phyloP scores from a whole-genome alignment of 164 flowering plant genomes.

The Saururus chinensis region DNA sequence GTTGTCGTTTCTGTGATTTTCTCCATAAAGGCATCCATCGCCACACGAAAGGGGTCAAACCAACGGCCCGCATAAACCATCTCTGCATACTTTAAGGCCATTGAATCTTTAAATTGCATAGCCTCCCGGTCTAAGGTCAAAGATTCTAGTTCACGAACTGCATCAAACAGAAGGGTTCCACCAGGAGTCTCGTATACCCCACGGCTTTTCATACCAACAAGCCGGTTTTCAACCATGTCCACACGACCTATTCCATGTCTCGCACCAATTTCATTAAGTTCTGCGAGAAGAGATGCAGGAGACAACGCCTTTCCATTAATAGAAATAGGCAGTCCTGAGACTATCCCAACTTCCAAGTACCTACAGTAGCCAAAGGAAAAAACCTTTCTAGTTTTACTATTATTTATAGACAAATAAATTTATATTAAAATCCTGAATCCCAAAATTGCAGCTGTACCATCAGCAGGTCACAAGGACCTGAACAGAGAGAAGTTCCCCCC shows the following conservation, averaged over 20 bases:
- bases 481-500: no score
- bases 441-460: no score
- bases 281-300: constrained; percentile 67
- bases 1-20: constrained; percentile 70
- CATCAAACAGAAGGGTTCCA: constrained; percentile 76
- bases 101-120: constrained; percentile 60
- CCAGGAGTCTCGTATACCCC: constrained; percentile 98
- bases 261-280: constrained; percentile 81
- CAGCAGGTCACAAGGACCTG: no score
- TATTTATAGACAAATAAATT: neutral
- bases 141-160: constrained; percentile 76
- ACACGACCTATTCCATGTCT: constrained; percentile 82
- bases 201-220: constrained; percentile 97
- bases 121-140: constrained; percentile 86
- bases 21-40: constrained; percentile 90
- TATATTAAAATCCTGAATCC: neutral
- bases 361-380: neutral
- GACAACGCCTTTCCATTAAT: constrained; percentile 64
- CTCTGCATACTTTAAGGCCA: constrained; percentile 90
- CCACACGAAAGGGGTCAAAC: constrained; percentile 87
- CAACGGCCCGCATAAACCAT: constrained; percentile 93
- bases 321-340: constrained; percentile 69
- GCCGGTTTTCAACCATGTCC: constrained; percentile 90
- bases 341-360: constrained; percentile 56
- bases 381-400: neutral